A percentile compares a stretch with the other conserved stretches of the same genome.
These are phyloP conservation scores for Penicillium manginii DNA, from an alignment of 495 filamentous ascomycete genomes.

Conservation along the genomic window DNA sequence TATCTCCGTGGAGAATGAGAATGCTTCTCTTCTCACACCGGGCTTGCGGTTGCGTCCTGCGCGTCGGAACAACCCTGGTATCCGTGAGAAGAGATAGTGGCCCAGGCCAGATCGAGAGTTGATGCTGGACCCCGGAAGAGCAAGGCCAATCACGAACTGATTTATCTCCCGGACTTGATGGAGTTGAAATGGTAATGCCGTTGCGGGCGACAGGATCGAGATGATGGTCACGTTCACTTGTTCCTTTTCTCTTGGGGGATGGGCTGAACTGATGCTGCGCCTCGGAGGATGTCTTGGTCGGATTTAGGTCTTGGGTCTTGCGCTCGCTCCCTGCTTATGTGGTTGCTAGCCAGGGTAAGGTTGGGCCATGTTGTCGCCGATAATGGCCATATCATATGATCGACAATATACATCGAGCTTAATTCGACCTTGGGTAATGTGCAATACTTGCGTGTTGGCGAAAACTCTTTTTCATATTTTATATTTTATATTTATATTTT, in stretches of 20 bases:
- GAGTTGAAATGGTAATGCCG: slow-evolving; percentile 13
- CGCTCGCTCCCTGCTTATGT: background rate
- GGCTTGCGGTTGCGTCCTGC: background rate
- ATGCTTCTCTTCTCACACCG: background rate
- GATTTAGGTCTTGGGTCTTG: background rate
- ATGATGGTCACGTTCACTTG: background rate
- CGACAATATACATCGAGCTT: slow-evolving; percentile 2
- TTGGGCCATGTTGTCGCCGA: background rate
- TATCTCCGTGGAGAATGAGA: slow-evolving; percentile 2
- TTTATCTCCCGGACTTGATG: slow-evolving; percentile 27
- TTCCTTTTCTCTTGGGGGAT: background rate
- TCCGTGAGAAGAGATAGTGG: slow-evolving; percentile 16
- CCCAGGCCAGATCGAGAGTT: slow-evolving; percentile 57
- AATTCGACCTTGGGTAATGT: background rate
- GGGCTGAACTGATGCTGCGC: slow-evolving; percentile 1
- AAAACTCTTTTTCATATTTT: too few species aligned
- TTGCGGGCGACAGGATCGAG: slow-evolving; percentile 15
- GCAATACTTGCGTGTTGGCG: background rate
- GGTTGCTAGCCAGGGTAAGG: background rate
- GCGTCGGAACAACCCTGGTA: slow-evolving; percentile 16
- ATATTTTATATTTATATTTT: too few species aligned
- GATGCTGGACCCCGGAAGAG: slow-evolving; percentile 37
- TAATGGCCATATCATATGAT: slow-evolving; percentile 1
- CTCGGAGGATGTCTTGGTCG: background rate
- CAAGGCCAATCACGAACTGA: slow-evolving; percentile 33